Evolutionary conservation across 345 rosid genomes (phyloP), one percentile per base, ranked within the genome.

Genomic region (Aurinia saxatilis): DNA sequence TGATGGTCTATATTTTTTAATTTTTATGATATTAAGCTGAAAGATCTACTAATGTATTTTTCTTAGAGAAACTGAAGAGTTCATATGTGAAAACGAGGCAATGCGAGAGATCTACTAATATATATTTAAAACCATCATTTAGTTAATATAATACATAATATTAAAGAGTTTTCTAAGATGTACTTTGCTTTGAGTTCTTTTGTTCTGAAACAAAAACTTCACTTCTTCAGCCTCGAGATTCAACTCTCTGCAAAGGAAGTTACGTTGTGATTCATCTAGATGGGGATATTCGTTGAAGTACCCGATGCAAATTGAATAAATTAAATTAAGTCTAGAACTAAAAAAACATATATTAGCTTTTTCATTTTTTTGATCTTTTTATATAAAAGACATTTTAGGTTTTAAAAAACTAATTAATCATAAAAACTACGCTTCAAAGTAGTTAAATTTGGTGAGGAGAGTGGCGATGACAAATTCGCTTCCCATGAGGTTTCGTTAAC

Each of bases 141-240:
- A 1, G 12, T 47, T 39, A 1, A 16, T 7, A 29, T 6, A 34
- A 50, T 27, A 3, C 9, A n/a, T 6, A 34, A 50, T 0, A 25
- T 8, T 21, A 36, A 27, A 27, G 31, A 6, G 1, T 29, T 23
- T 67, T 6, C 12, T 12, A 27, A 16, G 3, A 4, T 36, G 18
- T 44, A 84, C 97, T 88, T 82, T 90, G 18, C 50, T 49, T 39
- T 87, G 95, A 30, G 92, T 84, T 52, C 95, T 76, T 60, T 83
- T 90, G 77, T 87, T 87, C 15, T 87, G 95, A 61, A 90, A 90
- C 97, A 95, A 90, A 52, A 87, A 87, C 31, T 83, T 90, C 71
- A 90, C 58, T 61, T 87, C 92, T 46, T 66, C 74, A 2, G 63
- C 48, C 9, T 71, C 83, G 0, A 90, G 78, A 4, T 81, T 73